Conservation (phyloP, 805 yeast species). For the Kregervanrija fluxuum region DNA sequence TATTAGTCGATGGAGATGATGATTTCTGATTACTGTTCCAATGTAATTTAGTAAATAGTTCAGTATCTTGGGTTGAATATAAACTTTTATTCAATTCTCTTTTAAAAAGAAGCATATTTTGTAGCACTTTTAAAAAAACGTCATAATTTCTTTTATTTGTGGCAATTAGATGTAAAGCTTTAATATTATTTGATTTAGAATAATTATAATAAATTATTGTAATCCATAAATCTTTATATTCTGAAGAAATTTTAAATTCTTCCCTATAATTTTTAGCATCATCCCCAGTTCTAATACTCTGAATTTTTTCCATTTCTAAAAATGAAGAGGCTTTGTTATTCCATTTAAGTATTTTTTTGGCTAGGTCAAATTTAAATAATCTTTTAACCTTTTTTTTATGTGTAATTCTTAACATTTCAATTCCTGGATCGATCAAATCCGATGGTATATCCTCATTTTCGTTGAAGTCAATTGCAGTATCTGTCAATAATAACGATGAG, state of each 20-base stretch:
- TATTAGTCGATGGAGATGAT: background rate
- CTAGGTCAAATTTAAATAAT: constrained; percentile 47
- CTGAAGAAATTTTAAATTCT: constrained; percentile 67
- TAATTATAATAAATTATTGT: constrained; percentile 65
- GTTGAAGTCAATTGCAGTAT: no score
- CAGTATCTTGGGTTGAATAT: constrained; percentile 36
- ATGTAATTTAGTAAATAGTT: constrained; percentile 43
- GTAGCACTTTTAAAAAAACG: constrained; percentile 46
- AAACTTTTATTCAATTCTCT: constrained; percentile 57
- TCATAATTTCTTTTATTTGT: constrained; percentile 43
- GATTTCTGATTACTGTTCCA: constrained; percentile 39
- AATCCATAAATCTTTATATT: constrained; percentile 65
- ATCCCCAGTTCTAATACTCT: constrained; percentile 50
- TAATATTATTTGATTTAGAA: constrained; percentile 52
- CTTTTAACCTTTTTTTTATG: constrained; percentile 60
- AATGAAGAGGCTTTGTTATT: constrained; percentile 39
- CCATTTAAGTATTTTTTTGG: constrained; percentile 51
- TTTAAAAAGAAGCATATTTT: constrained; percentile 33
- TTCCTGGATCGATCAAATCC: constrained; percentile 46
- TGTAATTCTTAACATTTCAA: constrained; percentile 61
- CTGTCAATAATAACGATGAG: no score
- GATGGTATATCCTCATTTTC: constrained; percentile 34
- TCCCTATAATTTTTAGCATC: constrained; percentile 84
- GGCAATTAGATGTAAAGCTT: constrained; percentile 76
- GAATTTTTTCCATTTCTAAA: constrained; percentile 54